A percentile compares a stretch with the other conserved stretches of the same genome.
Conservation (phyloP, 257 asterid species). For the Gentiana macrophylla region DNA sequence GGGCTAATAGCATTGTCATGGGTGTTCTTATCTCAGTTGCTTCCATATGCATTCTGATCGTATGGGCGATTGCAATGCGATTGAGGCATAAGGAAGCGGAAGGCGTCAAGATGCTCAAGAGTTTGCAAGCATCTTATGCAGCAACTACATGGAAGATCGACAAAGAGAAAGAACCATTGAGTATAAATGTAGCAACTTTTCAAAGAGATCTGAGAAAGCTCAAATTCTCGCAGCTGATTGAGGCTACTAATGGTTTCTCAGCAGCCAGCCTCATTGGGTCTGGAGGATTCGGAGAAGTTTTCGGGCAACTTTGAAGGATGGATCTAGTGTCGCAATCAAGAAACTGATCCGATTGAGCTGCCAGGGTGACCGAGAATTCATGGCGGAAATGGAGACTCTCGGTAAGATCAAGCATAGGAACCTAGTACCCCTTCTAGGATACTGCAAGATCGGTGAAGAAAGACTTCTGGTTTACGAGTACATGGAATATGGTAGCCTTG, state of each 20-base stretch:
- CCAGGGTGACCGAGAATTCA: constrained; percentile 88
- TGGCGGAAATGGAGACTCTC: constrained; percentile 94
- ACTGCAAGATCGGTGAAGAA: constrained; percentile 89
- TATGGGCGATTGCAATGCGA: constrained; percentile 79
- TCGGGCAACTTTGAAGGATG: constrained; percentile 82
- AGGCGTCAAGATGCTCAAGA: constrained; percentile 64
- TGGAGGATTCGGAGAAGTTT: constrained; percentile 93
- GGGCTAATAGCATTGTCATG: constrained; percentile 81
- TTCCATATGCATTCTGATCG: constrained; percentile 51
- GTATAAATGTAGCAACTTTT: constrained; percentile 90
- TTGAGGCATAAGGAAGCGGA: constrained; percentile 58
- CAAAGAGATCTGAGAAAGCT: constrained; percentile 73
- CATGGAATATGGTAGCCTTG: constrained; percentile 79
- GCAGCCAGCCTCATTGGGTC: constrained; percentile 81
- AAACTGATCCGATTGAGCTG: constrained; percentile 71
- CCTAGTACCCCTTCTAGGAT: constrained; percentile 74
- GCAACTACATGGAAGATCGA: constrained; percentile 93
- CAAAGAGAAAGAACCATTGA: constrained; percentile 94
- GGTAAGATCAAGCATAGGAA: constrained; percentile 89
- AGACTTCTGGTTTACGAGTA: constrained; percentile 75
- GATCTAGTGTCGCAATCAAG: constrained; percentile 85
- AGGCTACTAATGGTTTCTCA: constrained; percentile 88
- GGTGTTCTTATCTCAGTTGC: constrained; percentile 76
- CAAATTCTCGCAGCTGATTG: constrained; percentile 80
- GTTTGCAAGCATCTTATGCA: constrained; percentile 51